Conservation (phyloP, 225 moss, liverwort and hornwort species). For the Asterella californica region DNA sequence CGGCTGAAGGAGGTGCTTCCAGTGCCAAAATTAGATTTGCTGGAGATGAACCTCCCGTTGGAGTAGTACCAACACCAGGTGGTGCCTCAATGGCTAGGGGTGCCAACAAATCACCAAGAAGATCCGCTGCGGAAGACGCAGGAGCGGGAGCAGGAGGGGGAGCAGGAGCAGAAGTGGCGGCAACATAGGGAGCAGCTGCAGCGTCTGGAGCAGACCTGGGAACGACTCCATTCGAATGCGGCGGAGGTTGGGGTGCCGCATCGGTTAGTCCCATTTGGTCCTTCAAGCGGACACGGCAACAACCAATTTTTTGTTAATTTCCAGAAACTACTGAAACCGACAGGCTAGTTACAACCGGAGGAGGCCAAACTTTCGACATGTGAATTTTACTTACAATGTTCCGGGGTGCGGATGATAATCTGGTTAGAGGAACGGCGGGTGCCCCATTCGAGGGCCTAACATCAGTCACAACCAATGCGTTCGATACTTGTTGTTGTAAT, state of each 20-base stretch:
- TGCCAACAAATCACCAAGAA: slow-evolving; percentile 82
- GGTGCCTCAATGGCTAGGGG: slow-evolving; percentile 82
- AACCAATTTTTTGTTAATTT: neutral
- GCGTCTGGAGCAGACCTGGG: slow-evolving; percentile 42
- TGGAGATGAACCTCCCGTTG: slow-evolving; percentile 30
- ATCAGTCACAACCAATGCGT: slow-evolving; percentile 77
- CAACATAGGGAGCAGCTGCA: slow-evolving; percentile 33
- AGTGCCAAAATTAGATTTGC: slow-evolving; percentile 35
- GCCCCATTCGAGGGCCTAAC: slow-evolving; percentile 58
- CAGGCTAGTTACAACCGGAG: neutral
- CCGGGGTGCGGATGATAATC: slow-evolving; percentile 35
- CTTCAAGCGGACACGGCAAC: slow-evolving; percentile 27
- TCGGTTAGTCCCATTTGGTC: slow-evolving; percentile 63
- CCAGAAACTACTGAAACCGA: neutral
- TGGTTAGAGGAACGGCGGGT: slow-evolving; percentile 39
- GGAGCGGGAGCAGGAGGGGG: slow-evolving; percentile 37
- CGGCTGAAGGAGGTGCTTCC: slow-evolving; percentile 49
- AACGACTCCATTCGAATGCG: slow-evolving; percentile 60
- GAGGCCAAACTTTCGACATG: neutral
- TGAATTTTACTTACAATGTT: slow-evolving; percentile 31
- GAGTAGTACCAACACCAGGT: slow-evolving; percentile 47
- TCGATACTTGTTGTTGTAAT: slow-evolving; percentile 85
- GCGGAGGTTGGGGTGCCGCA: slow-evolving; percentile 42
- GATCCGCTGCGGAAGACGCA: slow-evolving; percentile 50
- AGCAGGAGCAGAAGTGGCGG: slow-evolving; percentile 28